Conservation (phyloP, 768 basidiomycete genomes). For the Macrolepiota fuliginosa region DNA sequence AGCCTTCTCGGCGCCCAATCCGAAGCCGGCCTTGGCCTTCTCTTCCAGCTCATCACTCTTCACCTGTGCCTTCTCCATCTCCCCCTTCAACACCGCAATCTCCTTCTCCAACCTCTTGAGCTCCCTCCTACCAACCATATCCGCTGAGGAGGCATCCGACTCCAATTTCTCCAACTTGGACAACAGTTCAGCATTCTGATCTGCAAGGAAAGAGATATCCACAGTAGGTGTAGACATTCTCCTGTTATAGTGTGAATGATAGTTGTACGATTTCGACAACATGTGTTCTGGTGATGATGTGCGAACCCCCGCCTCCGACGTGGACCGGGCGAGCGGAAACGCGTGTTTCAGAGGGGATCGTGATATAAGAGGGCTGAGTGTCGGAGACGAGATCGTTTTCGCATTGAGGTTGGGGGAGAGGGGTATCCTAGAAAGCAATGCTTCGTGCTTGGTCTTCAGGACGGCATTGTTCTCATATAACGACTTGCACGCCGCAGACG, state of each 20-base stretch:
- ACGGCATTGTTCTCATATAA: constrained; percentile 67
- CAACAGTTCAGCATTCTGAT: constrained; percentile 82
- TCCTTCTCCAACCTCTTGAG: constrained; percentile 77
- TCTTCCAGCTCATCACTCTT: constrained; percentile 71
- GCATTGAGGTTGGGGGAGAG: constrained; percentile 24
- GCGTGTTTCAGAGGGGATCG: not conserved
- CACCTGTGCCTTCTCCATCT: constrained; percentile 73
- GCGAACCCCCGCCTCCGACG: constrained; percentile 17
- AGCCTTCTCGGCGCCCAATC: constrained; percentile 38
- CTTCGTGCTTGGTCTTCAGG: constrained; percentile 71
- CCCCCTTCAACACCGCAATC: constrained; percentile 68
- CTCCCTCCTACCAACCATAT: constrained; percentile 65
- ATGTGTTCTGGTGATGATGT: not conserved
- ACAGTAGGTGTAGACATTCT: constrained; percentile 64
- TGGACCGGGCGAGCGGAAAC: constrained; percentile 2
- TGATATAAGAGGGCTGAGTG: constrained; percentile 26
- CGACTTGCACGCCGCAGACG: constrained; percentile 66
- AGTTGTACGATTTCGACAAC: constrained; percentile 17
- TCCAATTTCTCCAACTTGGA: constrained; percentile 76
- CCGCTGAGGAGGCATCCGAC: constrained; percentile 61
- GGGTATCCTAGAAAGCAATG: constrained; percentile 63
- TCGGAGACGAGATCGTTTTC: constrained; percentile 35
- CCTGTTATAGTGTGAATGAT: constrained; percentile 27
- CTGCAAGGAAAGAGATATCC: constrained; percentile 69
- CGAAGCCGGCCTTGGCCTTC: constrained; percentile 46